A percentile compares a stretch with the other conserved stretches of the same genome.
Evolutionary conservation across 2,329 filamentous ascomycete species (phyloP).

Genomic region (Rosellinia necatrix): DNA sequence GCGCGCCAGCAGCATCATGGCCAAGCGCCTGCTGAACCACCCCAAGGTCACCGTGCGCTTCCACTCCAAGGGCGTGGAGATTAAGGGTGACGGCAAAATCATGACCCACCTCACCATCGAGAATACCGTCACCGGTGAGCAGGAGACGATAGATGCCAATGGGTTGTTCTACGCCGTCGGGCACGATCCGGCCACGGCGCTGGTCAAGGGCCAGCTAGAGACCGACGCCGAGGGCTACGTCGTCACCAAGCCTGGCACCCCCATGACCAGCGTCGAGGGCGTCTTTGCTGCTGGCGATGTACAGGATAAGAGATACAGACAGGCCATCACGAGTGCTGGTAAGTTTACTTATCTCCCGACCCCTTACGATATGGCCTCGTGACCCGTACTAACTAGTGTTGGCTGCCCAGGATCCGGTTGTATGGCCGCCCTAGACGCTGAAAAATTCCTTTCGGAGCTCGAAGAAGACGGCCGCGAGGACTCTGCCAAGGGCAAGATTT

Average conservation of each 20-base stretch:
- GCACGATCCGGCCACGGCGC: slow-evolving; percentile 88
- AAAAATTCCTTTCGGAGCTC: slow-evolving; percentile 84
- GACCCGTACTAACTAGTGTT: slow-evolving; percentile 21
- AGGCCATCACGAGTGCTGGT: slow-evolving; percentile 97
- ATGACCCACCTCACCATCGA: slow-evolving; percentile 89
- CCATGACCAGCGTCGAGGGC: slow-evolving; percentile 84
- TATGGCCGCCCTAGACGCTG: slow-evolving; percentile 92
- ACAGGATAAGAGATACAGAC: slow-evolving; percentile 97
- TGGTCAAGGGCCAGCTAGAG: slow-evolving; percentile 89
- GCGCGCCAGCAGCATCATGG: slow-evolving; percentile 90
- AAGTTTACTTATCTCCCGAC: slow-evolving; percentile 45
- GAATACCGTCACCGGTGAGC: slow-evolving; percentile 74
- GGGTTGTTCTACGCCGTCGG: slow-evolving; percentile 97
- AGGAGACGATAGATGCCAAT: slow-evolving; percentile 85
- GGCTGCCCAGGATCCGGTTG: slow-evolving; percentile 77
- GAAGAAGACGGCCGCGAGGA: slow-evolving; percentile 57
- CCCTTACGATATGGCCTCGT: background rate
- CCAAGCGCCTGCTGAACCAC: slow-evolving; percentile 77
- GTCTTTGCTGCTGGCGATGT: slow-evolving; percentile 98
- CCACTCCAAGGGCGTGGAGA: slow-evolving; percentile 80
- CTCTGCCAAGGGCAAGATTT: slow-evolving; percentile 39
- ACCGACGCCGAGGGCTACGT: slow-evolving; percentile 92
- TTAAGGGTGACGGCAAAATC: slow-evolving; percentile 83
- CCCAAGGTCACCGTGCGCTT: slow-evolving; percentile 90
- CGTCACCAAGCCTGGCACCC: slow-evolving; percentile 81